These are phyloP conservation scores for Amanita polypyramis DNA, from an alignment of 768 basidiomycete species.

Conservation along the genomic window DNA sequence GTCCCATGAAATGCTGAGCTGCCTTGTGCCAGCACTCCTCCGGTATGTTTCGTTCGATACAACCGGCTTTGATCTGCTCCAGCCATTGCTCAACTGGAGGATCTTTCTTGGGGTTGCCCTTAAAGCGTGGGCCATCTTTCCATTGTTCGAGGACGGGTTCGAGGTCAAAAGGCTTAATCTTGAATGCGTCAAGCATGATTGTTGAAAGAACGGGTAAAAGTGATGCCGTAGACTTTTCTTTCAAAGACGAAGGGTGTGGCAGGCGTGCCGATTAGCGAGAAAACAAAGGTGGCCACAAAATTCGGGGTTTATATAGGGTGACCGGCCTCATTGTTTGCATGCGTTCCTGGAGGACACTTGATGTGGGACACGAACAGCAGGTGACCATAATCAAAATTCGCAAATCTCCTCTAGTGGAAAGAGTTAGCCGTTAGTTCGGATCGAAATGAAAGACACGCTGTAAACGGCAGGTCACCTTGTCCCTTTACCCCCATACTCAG, in stretches of 20 bases:
- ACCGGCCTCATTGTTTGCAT: conserved; percentile 7
- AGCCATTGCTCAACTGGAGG: conserved; percentile 65
- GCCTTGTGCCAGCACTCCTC: conserved; percentile 80
- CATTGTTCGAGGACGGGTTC: conserved; percentile 57
- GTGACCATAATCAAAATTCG: not conserved
- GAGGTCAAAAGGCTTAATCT: conserved; percentile 68
- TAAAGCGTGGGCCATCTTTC: conserved; percentile 56
- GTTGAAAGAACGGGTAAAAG: not conserved
- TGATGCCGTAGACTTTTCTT: not conserved
- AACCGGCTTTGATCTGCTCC: conserved; percentile 61
- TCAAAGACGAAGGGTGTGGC: not conserved
- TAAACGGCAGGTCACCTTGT: not conserved
- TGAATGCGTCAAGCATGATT: conserved; percentile 64
- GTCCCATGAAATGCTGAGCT: conserved; percentile 66
- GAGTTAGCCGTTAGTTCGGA: not conserved
- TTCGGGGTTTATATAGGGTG: conserved; percentile 1
- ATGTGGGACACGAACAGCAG: not conserved
- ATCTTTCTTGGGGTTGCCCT: conserved; percentile 62
- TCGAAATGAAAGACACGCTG: conserved; percentile 8
- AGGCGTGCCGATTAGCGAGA: not conserved
- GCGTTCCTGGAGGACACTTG: conserved; percentile 3
- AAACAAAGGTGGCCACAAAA: conserved; percentile 1
- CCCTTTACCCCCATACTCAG: not conserved
- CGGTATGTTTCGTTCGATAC: conserved; percentile 57
- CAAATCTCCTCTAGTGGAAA: conserved; percentile 2